Base-by-base conservation (phyloP, 192 early-diverging fungal genomes). In the Coemansia sp. region DNA sequence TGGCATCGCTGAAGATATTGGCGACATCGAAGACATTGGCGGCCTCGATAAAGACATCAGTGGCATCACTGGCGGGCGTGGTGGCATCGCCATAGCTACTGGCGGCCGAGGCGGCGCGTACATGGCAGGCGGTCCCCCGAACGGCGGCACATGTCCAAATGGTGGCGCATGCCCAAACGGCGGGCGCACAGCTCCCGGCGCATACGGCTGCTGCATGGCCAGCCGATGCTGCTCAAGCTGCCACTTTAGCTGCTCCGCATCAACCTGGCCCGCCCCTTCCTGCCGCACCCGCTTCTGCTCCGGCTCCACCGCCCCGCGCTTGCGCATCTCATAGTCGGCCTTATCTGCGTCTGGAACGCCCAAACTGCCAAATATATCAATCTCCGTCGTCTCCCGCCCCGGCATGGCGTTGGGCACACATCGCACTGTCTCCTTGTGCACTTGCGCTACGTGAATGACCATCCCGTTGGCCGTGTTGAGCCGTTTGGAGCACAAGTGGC, bases 351-450 rank as follows among this genome's bases (percentile, higher is more conserved):
- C 83, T 19, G 96, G 96, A 52, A 98, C 89, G 1, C 94, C 94
- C 62, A 89, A 86, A 90, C 94, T 98, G 23, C 94, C 96, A 74
- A 95, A 96, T 50, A 98, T 95, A 62, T 96, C 94, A 57, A 94
- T 82, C 31, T 98, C 92, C n/a, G 89, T 72, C 9, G 84, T 83
- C 35, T 98, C 93, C 48, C 94, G 86, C 21, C 93, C 93, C 35
- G 87, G 82, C 19, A 95, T 63, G 11, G 94, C 90, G 74, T 95
- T 95, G 3, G 89, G 88, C 6, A 97, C 92, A 57, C 47, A 56
- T 6, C 72, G 87, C 45, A 95, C 82, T 22, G 83, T 87, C 55
- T 92, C 91, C 78, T 96, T 98, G 82, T 98, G 96, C 17, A 98
- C 96, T 71, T 98, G 94, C 60, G 86, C 80, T 26, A 90, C 86